Percentiles rank a stretch among this genome's conserved stretches.
phyloP scores from a whole-genome alignment of 345 rosid genomes.

The Gossypium sturtianum region DNA sequence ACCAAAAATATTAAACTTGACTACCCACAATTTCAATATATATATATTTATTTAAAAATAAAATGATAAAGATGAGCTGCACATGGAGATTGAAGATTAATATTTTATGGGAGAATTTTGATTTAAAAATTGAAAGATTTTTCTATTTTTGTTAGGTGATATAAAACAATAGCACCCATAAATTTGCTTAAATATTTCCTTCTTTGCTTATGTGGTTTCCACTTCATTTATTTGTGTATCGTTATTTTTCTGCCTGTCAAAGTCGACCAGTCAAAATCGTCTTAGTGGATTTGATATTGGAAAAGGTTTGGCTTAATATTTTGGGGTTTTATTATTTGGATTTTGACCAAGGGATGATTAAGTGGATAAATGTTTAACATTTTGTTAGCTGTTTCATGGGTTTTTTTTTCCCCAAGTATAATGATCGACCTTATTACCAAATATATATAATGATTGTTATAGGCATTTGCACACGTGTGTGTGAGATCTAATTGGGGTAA shows the following conservation, averaged over 20 bases:
- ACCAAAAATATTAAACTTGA: constrained; percentile 10
- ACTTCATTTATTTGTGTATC: not conserved
- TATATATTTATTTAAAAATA: not conserved
- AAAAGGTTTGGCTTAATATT: constrained; percentile 18
- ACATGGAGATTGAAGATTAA: not conserved
- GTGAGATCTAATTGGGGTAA: not conserved
- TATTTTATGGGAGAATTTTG: not conserved
- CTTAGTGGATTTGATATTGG: constrained; percentile 10
- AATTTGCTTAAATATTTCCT: not conserved
- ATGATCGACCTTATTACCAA: not conserved
- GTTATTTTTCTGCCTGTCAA: constrained; percentile 12
- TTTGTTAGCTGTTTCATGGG: not conserved
- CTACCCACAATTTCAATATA: not conserved
- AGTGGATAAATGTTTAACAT: not conserved
- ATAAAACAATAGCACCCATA: not conserved
- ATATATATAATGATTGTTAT: not conserved
- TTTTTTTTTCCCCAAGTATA: not conserved
- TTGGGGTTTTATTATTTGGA: constrained; percentile 6
- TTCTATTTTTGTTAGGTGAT: constrained; percentile 18
- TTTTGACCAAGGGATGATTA: constrained; percentile 7
- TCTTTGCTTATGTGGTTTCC: constrained; percentile 21
- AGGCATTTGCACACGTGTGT: constrained; percentile 5
- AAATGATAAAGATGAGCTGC: not conserved
- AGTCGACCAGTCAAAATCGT: constrained; percentile 16
- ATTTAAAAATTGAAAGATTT: not conserved